These are phyloP conservation scores for Catenaria anguillulae DNA, from an alignment of 371 early-diverging fungal genomes.

Conservation along the genomic window DNA sequence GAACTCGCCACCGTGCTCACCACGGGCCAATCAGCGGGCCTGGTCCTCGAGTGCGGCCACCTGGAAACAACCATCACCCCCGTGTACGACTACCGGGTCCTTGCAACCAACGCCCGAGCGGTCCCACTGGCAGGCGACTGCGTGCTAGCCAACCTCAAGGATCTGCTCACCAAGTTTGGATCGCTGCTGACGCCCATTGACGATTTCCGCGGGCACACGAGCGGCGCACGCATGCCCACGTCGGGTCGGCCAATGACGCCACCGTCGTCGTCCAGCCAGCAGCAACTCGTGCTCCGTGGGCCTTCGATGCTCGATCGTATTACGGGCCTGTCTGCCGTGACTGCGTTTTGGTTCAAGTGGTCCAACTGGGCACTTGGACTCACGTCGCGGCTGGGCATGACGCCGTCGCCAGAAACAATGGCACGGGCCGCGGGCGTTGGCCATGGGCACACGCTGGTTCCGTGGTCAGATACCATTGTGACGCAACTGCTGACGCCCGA, in stretches of 20 bases:
- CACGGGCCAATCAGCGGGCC: conserved; percentile 57
- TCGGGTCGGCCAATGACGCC: no score
- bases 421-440: neutral
- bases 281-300: neutral
- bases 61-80: conserved; percentile 61
- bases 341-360: neutral
- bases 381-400: neutral
- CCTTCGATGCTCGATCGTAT: neutral
- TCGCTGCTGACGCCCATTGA: conserved; percentile 5
- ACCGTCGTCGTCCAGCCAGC: no score
- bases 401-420: neutral
- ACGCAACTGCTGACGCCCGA: conserved; percentile 26
- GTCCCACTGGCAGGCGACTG: neutral
- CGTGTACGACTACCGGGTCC: conserved; percentile 20
- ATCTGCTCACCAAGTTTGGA: conserved; percentile 4
- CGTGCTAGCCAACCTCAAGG: neutral
- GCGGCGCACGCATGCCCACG: no score
- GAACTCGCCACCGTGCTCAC: conserved; percentile 61
- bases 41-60: conserved; percentile 72
- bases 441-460: conserved; percentile 3
- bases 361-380: neutral
- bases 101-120: neutral
- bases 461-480: conserved; percentile 15
- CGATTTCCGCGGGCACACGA: neutral
- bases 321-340: neutral